Base-by-base conservation (phyloP, 768 basidiomycete genomes). In the Amanita rubescens region DNA sequence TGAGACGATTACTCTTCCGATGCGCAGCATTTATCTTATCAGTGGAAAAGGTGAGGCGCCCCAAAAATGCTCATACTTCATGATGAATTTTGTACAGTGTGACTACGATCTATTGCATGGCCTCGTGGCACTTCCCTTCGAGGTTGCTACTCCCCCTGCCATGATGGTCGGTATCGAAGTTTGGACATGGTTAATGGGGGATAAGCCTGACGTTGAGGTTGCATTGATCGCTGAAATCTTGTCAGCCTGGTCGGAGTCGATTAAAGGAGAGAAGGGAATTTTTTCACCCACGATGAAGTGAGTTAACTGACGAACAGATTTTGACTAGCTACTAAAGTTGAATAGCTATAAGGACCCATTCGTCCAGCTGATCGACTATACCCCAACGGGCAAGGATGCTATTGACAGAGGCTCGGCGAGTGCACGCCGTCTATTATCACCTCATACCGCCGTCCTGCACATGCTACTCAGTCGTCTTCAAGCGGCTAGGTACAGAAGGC, bases 121-220 rank as follows among this genome's bases (percentile, higher is more conserved):
- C 65, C 73, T 98, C 22, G 94, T 98, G 7, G 75, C 78, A 32
- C 67, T 98, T 15, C 96, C 96, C 0, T 90, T 98, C 60, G 86
- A 89, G 53, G 85, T 90, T 2, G 91, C 91, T 57, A 94, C 89
- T 1, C 91, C 94, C 1, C 73, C 89, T 3, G 83, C 93, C 1
- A 81, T 97, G 53, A 79, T 90, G 14, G 81, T 90, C 1, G 94
- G 91, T 0, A 85, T 94, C 39, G 94, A 98, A 63, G 86, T 87
- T 9, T 98, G 96, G 96, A 92, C 88, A 3, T 97, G 94, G 94
- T 78, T 96, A 0, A 87, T 96, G 49, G 82, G 89, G 12, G 89
- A 95, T 64, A 82, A 90, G 55, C 84, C 90, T 0, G 78, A 79
- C 44, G 73, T 87, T 10, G 94, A 97, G 67, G 80, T 94, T 45